Percentiles rank a stretch among this genome's conserved stretches.
These are phyloP conservation scores for Coemansia sp. DNA, from an alignment of 192 early-diverging fungal species.

Conservation along the genomic window DNA sequence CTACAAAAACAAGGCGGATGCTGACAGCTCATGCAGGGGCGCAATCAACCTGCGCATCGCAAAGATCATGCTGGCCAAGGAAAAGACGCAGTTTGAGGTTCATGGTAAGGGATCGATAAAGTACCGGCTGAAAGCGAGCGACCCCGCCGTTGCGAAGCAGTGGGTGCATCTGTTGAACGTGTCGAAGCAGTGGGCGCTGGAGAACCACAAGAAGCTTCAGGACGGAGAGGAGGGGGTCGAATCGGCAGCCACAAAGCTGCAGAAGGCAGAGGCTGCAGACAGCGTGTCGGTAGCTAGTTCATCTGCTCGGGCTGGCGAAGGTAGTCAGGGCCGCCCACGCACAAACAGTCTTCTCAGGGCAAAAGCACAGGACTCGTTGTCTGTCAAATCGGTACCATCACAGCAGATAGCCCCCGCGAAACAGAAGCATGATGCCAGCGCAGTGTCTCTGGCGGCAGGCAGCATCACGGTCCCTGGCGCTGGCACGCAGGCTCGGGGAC, in stretches of 20 bases:
- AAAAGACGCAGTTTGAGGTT: conserved; percentile 75
- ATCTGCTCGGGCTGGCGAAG: neutral
- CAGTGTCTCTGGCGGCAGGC: neutral
- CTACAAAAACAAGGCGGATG: conserved; percentile 77
- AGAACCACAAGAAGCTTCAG: conserved; percentile 23
- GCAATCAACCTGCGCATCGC: conserved; percentile 76
- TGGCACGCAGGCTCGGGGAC: neutral
- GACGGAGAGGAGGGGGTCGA: conserved; percentile 7
- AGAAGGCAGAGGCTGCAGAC: conserved; percentile 1
- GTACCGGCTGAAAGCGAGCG: conserved; percentile 68
- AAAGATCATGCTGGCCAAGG: conserved; percentile 63
- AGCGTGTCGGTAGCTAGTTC: conserved; percentile 2
- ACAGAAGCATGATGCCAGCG: neutral
- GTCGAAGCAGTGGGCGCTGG: conserved; percentile 70
- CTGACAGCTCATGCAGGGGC: conserved; percentile 73
- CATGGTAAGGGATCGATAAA: conserved; percentile 73
- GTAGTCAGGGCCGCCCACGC: conserved; percentile 14
- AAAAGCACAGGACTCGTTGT: conserved; percentile 14
- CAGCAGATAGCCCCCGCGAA: neutral
- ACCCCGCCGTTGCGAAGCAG: conserved; percentile 72
- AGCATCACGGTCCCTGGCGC: neutral
- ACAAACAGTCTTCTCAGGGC: conserved; percentile 36
- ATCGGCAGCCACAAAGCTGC: neutral
- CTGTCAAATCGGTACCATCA: conserved; percentile 17
- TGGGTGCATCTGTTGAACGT: conserved; percentile 81